Conservation (phyloP, 1,139 yeast species). For the Suhomyces kunorum region DNA sequence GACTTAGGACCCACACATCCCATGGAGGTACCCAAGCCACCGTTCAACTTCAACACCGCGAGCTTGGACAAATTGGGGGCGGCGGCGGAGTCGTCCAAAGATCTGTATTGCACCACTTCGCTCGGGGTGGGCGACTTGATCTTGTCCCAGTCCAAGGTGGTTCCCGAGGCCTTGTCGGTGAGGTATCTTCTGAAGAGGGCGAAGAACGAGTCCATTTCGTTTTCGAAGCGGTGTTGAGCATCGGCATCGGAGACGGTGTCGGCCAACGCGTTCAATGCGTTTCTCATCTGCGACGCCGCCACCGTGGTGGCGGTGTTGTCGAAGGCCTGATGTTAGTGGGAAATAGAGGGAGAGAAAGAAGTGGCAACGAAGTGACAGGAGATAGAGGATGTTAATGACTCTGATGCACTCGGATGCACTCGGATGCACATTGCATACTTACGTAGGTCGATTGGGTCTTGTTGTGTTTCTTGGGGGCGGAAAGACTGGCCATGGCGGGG, state of each 20-base stretch:
- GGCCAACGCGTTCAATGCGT: constrained; percentile 84
- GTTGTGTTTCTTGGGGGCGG: constrained; percentile 57
- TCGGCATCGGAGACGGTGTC: constrained; percentile 70
- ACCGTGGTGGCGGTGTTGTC: constrained; percentile 94
- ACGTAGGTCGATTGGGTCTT: constrained; percentile 73
- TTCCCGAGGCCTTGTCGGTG: constrained; percentile 84
- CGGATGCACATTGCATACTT: no score
- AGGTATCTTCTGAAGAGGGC: constrained; percentile 91
- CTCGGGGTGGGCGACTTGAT: constrained; percentile 85
- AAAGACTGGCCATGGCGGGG: constrained; percentile 9
- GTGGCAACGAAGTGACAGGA: neutral
- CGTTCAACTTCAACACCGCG: constrained; percentile 94
- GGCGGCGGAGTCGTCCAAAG: constrained; percentile 34
- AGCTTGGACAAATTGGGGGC: constrained; percentile 69
- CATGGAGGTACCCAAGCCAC: constrained; percentile 99
- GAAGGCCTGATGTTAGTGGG: constrained; percentile 58
- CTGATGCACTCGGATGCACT: no score
- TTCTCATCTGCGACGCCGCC: constrained; percentile 98
- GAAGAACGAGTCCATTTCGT: constrained; percentile 93
- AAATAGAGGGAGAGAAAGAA: neutral
- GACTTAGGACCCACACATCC: constrained; percentile 99
- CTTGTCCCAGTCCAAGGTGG: constrained; percentile 89
- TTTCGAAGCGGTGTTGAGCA: constrained; percentile 67
- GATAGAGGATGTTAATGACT: no score
- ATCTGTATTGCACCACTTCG: constrained; percentile 80